phyloP scores from a whole-genome alignment of 805 yeast species.

The Metschnikowia proteae region DNA sequence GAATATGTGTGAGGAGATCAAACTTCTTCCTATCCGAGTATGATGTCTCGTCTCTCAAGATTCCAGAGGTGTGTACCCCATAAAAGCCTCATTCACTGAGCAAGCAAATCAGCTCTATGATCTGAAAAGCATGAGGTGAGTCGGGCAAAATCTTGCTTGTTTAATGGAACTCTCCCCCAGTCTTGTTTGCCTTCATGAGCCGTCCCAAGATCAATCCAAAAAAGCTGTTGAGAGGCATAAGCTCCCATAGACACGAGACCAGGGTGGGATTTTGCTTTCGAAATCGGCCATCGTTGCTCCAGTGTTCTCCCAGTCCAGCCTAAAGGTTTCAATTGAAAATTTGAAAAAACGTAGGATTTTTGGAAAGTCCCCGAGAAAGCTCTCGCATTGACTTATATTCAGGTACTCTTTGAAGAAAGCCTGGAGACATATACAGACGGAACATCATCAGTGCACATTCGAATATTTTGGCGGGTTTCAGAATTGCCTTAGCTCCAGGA shows the following conservation, averaged over 20 bases:
- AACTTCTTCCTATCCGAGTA: slow-evolving; percentile 12
- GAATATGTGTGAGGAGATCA: slow-evolving; percentile 11
- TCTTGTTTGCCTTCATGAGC: slow-evolving; percentile 19
- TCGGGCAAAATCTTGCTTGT: slow-evolving; percentile 19
- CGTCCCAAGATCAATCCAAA: slow-evolving; percentile 20
- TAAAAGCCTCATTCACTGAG: slow-evolving; percentile 19
- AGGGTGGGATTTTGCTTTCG: slow-evolving; percentile 13
- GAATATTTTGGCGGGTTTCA: slow-evolving; percentile 6
- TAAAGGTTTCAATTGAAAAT: slow-evolving; percentile 18
- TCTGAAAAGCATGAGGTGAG: slow-evolving; percentile 11
- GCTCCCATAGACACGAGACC: slow-evolving; percentile 20
- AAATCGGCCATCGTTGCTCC: slow-evolving; percentile 5
- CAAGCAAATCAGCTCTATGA: slow-evolving; percentile 16
- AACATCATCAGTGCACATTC: slow-evolving; percentile 7
- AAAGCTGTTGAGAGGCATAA: slow-evolving; percentile 18
- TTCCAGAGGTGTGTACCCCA: slow-evolving; percentile 15
- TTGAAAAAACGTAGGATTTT: background rate
- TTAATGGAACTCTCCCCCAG: slow-evolving; percentile 18
- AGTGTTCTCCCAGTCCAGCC: slow-evolving; percentile 13
- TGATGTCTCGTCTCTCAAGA: slow-evolving; percentile 11
- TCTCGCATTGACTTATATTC: slow-evolving; percentile 16
- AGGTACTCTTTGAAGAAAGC: too few relatives aligned
- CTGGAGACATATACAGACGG: background rate
- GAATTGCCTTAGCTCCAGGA: slow-evolving; percentile 9
- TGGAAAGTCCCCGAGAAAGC: slow-evolving; percentile 16